These are phyloP conservation scores for Pseudogymnoascus destructans DNA, from an alignment of 2,329 filamentous ascomycete species.

Conservation along the genomic window DNA sequence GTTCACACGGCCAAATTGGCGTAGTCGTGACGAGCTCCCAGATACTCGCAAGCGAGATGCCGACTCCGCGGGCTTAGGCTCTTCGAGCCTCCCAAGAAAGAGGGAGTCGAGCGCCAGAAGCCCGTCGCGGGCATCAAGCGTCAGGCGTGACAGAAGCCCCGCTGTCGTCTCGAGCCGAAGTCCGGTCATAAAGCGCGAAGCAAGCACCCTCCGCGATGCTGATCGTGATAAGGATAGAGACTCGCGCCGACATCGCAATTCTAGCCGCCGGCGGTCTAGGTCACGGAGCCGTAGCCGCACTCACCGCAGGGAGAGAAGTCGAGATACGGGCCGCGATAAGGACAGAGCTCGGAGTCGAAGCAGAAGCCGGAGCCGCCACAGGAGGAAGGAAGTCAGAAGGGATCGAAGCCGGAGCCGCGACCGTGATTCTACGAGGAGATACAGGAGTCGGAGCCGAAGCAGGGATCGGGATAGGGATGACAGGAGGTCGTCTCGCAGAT, in stretches of 20 bases:
- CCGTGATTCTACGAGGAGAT: conserved; percentile 16
- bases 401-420: conserved; percentile 17
- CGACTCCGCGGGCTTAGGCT: neutral
- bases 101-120: conserved; percentile 11
- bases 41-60: conserved; percentile 6
- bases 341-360: conserved; percentile 17
- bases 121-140: neutral
- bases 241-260: conserved; percentile 18
- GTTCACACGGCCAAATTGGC: conserved; percentile 1
- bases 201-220: conserved; percentile 13
- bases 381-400: conserved; percentile 12
- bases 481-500: conserved; percentile 11
- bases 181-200: conserved; percentile 15
- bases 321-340: conserved; percentile 13
- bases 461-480: conserved; percentile 14
- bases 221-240: conserved; percentile 13
- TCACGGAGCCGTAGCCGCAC: conserved; percentile 14
- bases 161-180: neutral
- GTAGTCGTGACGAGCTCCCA: conserved; percentile 1
- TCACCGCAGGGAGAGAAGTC: neutral
- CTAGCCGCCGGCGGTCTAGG: conserved; percentile 13
- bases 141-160: conserved; percentile 6
- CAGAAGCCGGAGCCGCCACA: conserved; percentile 12
- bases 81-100: conserved; percentile 4
- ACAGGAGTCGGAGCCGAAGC: conserved; percentile 16